A percentile compares a stretch with the other conserved stretches of the same genome.
phyloP scores from a whole-genome alignment of 192 early-diverging fungal genomes.

The Gonapodya prolifera region DNA sequence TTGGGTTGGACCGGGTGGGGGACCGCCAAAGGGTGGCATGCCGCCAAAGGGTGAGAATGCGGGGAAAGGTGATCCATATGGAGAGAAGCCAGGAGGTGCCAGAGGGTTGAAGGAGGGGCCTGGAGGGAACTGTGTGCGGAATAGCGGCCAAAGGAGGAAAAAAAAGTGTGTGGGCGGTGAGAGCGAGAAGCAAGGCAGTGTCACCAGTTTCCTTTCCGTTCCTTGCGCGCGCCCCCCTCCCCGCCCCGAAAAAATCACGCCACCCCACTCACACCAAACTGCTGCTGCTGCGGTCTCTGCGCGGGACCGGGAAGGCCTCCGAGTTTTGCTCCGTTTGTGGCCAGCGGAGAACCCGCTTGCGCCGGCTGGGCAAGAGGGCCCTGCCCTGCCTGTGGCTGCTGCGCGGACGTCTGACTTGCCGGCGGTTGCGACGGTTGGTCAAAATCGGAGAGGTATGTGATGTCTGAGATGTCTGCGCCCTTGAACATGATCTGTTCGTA shows the following conservation, averaged over 20 bases:
- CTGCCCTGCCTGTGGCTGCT: not conserved
- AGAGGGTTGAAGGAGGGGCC: not conserved
- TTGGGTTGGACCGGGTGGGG: not conserved
- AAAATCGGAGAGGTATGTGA: conserved; percentile 41
- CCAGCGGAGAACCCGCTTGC: too few relatives aligned
- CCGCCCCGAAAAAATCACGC: conserved; percentile 17
- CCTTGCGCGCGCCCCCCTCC: not conserved
- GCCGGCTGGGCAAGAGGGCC: too few relatives aligned
- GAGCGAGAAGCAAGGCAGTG: too few relatives aligned
- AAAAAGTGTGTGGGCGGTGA: too few relatives aligned
- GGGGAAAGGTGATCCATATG: not conserved
- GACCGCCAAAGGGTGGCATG: not conserved
- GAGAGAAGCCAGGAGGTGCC: not conserved
- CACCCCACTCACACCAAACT: conserved; percentile 1
- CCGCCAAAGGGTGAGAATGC: not conserved
- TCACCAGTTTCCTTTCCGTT: too few relatives aligned
- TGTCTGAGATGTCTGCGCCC: conserved; percentile 82
- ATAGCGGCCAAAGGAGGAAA: conserved; percentile 18
- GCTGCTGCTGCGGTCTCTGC: conserved; percentile 12
- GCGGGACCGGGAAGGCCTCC: too few relatives aligned
- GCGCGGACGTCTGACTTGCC: not conserved
- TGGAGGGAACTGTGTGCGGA: not conserved
- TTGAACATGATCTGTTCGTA: conserved; percentile 91
- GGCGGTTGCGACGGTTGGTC: not conserved
- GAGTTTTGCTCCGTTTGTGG: too few relatives aligned